Conservation (phyloP, 1,139 yeast genomes). For the Magnusiomyces suaveolens region DNA sequence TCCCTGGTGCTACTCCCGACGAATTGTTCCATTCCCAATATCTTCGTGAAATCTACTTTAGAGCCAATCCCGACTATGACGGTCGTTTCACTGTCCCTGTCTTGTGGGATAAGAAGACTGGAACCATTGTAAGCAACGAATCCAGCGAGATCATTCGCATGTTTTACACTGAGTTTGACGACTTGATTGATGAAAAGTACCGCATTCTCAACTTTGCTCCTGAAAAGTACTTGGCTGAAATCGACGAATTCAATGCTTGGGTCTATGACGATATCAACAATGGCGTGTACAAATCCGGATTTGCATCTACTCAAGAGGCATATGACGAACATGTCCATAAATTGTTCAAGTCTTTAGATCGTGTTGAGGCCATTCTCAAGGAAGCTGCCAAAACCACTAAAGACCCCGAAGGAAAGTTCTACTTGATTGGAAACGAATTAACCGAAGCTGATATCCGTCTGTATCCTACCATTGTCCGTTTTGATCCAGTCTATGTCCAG, state of each 20-base stretch:
- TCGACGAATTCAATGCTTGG: conserved; percentile 79
- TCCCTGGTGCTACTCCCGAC: conserved; percentile 56
- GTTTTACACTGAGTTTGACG: conserved; percentile 60
- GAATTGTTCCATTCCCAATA: conserved; percentile 52
- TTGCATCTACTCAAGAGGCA: conserved; percentile 74
- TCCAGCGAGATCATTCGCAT: conserved; percentile 82
- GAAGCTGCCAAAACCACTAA: conserved; percentile 36
- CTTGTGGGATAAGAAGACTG: conserved; percentile 75
- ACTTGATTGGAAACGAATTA: conserved; percentile 52
- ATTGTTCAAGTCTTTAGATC: conserved; percentile 64
- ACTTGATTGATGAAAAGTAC: conserved; percentile 40
- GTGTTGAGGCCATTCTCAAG: conserved; percentile 56
- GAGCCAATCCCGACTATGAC: conserved; percentile 61
- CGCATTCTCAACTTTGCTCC: conserved; percentile 60
- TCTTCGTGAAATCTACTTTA: conserved; percentile 61
- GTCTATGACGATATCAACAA: conserved; percentile 78
- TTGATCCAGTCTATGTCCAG: conserved; percentile 86
- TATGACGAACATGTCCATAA: conserved; percentile 63
- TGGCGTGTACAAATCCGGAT: conserved; percentile 91
- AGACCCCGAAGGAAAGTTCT: conserved; percentile 21
- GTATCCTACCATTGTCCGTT: conserved; percentile 72
- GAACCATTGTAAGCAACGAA: conserved; percentile 84
- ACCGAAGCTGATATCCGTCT: conserved; percentile 89
- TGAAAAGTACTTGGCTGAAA: conserved; percentile 39
- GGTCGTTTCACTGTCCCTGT: conserved; percentile 91